Conservation (phyloP, 2,329 filamentous ascomycete species). For the Chaetomium sp. region DNA sequence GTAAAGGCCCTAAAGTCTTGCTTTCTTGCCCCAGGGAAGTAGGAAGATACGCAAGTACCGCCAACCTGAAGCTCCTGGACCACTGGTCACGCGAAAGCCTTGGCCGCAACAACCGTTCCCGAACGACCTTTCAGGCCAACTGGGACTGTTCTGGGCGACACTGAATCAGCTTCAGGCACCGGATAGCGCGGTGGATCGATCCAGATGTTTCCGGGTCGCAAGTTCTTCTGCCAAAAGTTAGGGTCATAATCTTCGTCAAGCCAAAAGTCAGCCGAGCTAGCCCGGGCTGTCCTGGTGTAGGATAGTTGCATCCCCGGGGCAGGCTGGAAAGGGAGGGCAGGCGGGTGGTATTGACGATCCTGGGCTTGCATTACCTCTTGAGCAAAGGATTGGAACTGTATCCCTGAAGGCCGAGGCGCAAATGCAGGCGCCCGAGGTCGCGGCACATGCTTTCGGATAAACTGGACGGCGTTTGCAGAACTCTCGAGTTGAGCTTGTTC, state of each 20-base stretch:
- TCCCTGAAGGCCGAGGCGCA: background rate
- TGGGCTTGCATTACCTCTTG: slow-evolving; percentile 2
- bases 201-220: slow-evolving; percentile 16
- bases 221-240: slow-evolving; percentile 22
- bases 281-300: background rate
- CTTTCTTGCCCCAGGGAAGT: background rate
- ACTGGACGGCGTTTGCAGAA: slow-evolving; percentile 1
- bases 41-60: background rate
- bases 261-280: background rate
- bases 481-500: slow-evolving; percentile 16
- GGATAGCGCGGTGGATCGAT: background rate
- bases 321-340: background rate
- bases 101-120: background rate
- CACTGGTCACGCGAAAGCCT: background rate
- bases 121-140: background rate
- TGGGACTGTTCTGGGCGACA: slow-evolving; percentile 4
- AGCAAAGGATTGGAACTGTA: background rate
- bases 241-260: slow-evolving; percentile 17
- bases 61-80: background rate
- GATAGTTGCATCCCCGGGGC: background rate
- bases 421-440: background rate
- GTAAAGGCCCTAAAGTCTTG: background rate
- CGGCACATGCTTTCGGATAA: background rate
- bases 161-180: background rate
- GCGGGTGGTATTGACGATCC: background rate